A percentile compares a stretch with the other conserved stretches of the same genome.
Evolutionary conservation across 306 rosid species (phyloP).

Genomic region (Lathyrus sativus): DNA sequence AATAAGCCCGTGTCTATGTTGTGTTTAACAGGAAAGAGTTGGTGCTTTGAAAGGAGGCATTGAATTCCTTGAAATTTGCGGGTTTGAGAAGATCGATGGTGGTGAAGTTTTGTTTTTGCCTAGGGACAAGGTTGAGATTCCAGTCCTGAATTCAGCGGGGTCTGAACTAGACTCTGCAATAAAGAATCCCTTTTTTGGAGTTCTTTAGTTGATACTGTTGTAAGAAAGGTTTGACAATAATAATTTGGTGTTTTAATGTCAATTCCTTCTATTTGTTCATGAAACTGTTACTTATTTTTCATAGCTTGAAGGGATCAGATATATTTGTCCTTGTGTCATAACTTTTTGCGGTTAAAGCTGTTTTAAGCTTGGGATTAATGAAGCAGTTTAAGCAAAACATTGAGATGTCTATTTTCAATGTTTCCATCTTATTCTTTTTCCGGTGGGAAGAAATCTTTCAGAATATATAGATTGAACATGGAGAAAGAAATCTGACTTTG

Average conservation of each 20-base stretch:
- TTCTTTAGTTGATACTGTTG: constrained; percentile 51
- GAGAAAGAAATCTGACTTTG: background rate
- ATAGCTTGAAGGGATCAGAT: background rate
- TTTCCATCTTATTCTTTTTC: background rate
- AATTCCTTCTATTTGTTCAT: constrained; percentile 26
- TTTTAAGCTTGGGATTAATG: constrained; percentile 8
- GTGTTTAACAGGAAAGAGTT: constrained; percentile 79
- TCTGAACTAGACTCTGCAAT: constrained; percentile 88
- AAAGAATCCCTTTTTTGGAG: constrained; percentile 92
- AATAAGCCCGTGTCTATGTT: background rate
- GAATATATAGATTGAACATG: background rate
- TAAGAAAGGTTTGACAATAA: constrained; percentile 29
- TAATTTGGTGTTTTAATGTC: constrained; percentile 23
- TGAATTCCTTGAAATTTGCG: constrained; percentile 90
- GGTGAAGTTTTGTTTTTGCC: constrained; percentile 76
- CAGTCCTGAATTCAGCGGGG: constrained; percentile 83
- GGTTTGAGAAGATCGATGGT: constrained; percentile 78
- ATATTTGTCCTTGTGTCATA: constrained; percentile 5
- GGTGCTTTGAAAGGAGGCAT: constrained; percentile 81
- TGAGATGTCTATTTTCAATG: background rate
- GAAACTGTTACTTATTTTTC: constrained; percentile 4
- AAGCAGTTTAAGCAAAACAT: background rate
- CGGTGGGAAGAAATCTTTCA: background rate
- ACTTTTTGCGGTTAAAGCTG: constrained; percentile 18
- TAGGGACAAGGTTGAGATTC: constrained; percentile 72